A percentile compares a stretch with the other conserved stretches of the same genome.
phyloP scores from a whole-genome alignment of 441 rosid species.

The Jatropha podagrica region DNA sequence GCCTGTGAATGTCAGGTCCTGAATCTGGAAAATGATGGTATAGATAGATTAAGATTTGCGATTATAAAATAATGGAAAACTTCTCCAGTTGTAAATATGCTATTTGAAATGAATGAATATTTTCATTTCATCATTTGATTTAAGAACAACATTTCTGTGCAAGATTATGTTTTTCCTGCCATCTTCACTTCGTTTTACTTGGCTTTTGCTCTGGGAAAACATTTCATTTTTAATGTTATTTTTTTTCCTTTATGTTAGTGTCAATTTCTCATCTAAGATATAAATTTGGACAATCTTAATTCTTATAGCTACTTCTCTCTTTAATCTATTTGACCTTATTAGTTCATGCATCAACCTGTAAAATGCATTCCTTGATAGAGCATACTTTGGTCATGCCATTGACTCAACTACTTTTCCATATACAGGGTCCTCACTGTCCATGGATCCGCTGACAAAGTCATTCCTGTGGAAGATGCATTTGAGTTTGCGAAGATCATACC shows the following conservation, averaged over 20 bases:
- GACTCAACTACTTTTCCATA: constrained; percentile 10
- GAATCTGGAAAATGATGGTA: neutral
- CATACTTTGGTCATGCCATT: neutral
- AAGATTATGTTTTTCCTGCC: neutral
- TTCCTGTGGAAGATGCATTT: constrained; percentile 59
- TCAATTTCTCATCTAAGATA: neutral
- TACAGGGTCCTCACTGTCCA: constrained; percentile 80
- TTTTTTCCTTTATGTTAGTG: neutral
- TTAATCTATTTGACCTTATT: neutral
- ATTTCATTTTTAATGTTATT: neutral
- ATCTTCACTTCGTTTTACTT: neutral
- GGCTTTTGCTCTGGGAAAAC: constrained; percentile 1
- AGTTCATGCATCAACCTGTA: neutral
- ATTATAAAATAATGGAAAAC: neutral
- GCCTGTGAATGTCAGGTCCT: neutral
- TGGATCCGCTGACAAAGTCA: constrained; percentile 63
- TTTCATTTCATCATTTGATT: too few relatives aligned
- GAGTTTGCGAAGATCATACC: constrained; percentile 64
- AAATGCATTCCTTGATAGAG: neutral
- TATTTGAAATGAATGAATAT: neutral
- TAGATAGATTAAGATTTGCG: neutral
- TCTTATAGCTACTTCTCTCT: neutral
- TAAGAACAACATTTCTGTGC: neutral
- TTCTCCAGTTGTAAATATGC: too few relatives aligned
- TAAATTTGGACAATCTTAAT: neutral